Evolutionary conservation across 2,329 filamentous ascomycete genomes (phyloP), one percentile per base, ranked within the genome.

Genomic region (Tolypocladium guangdongense): DNA sequence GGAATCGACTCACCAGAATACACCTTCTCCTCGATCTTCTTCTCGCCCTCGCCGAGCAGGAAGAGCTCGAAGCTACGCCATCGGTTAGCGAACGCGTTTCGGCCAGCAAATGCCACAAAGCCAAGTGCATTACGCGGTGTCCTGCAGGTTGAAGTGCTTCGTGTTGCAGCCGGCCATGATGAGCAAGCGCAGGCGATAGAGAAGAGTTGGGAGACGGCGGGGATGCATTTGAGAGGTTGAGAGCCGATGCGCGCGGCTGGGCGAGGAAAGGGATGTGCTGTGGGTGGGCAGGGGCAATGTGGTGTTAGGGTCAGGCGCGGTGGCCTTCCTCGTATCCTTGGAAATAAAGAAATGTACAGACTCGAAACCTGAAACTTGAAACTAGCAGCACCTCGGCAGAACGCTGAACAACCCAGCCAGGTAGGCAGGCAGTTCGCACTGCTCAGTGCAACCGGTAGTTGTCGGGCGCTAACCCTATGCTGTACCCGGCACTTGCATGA

Each of bases 11-110:
- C 78, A 95, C 92, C 89, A 54, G 91, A 93, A 68, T 96, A 93
- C 7, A 89, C 79, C 66, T 88, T 86, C 72, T 90, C 86, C 56
- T 90, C 87, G 55, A 96, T 89, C 74, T 96, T 97, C 77, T 92
- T 93, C 79, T 99, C 90, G 57, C 86, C 90, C 49, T 90, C 87
- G 41, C 72, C 81, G 56, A 97, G 86, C 58, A 96, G 74, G 74
- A 96, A 97, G 49, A 95, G 82, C 77, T 97, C 93, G 75, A 95
- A 95, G 66, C 93, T 97, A 20, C 16, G 37, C 2, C 14, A 22
- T 12, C 39, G 6, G 56, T 69, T 39, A 69, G 66, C 43, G 43
- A 39, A 35, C 38, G 33, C 48, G n/a, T 10, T 20, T 12, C 27
- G 36, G 4, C 11, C 7, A 24, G 24, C 8, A 45, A 22, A 33